Evolutionary conservation across 2,329 filamentous ascomycete genomes (phyloP), one percentile per base, ranked within the genome.

Genomic region (Colletotrichum neosansevieriae): DNA sequence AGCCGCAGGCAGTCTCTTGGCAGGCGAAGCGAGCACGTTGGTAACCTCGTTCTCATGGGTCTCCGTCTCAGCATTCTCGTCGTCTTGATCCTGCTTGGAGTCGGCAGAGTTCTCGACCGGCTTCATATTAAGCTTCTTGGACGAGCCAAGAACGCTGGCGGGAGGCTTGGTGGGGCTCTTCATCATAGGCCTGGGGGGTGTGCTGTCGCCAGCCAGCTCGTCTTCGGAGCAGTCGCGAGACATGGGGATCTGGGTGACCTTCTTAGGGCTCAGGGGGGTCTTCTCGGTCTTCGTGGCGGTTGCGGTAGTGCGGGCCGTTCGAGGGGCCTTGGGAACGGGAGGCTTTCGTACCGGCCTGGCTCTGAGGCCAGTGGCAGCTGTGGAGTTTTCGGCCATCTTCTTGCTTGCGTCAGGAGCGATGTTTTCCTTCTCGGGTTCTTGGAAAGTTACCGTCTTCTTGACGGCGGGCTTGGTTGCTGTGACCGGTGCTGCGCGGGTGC

Each of bases 401-500:
- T 74, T 70, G 63, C 78, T 80, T 21, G 76, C 61, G 3, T 76
- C 72, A 13, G 86, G 86, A 19, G 81, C 75, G 42, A 88, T 77
- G 71, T 91, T 91, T 75, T 91, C 89, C 78, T 91, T 91, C 75
- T 89, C 88, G 3, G 86, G 86, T 72, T 88, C 87, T 74, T 89
- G 83, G 75, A 91, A 91, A 66, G 86, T 89, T 73, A 91, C 88
- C 3, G 82, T 84, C 80, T 90, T 91, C 80, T 87, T 89, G 38
- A 81, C 76, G 5, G 81, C 79, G 17, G 85, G 76, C 76, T 82
- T 86, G 70, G 79, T 63, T 69, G 64, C 40, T 73, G 75, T 74
- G n/a, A 73, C 69, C 15, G 74, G 67, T 44, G 72, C 69, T 32
- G 72, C 67, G 66, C 71, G 78, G 53, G 67, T 71, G 44, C 76